Evolutionary conservation across 2,329 filamentous ascomycete genomes (phyloP).

Genomic region (Talaromyces albobiverticillius): DNA sequence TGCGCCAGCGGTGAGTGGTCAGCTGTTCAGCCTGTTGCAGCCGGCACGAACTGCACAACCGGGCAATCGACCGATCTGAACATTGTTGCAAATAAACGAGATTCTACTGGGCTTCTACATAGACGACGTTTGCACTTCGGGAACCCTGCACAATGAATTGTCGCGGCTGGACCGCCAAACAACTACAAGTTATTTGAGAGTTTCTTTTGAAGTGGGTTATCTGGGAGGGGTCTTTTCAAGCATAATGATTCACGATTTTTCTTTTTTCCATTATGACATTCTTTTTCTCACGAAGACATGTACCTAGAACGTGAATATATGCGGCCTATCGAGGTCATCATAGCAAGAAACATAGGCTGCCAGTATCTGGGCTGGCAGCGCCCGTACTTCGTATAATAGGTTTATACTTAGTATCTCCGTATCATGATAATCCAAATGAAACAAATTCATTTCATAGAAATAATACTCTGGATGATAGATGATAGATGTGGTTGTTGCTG

Average conservation of each 20-base stretch:
- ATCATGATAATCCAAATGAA: too few relatives aligned
- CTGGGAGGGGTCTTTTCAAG: too few relatives aligned
- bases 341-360: neutral
- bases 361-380: too few relatives aligned
- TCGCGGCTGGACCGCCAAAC: neutral
- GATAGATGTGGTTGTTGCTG: neutral
- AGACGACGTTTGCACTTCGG: slow-evolving; percentile 8
- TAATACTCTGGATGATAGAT: too few relatives aligned
- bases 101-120: slow-evolving; percentile 16
- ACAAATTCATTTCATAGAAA: too few relatives aligned
- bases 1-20: slow-evolving; percentile 61
- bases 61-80: slow-evolving; percentile 31
- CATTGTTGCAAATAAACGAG: slow-evolving; percentile 17
- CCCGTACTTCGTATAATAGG: too few relatives aligned
- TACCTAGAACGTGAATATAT: neutral
- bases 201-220: too few relatives aligned
- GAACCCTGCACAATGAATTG: neutral
- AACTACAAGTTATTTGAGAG: neutral
- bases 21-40: slow-evolving; percentile 47
- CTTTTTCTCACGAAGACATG: neutral
- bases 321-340: neutral
- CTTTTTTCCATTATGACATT: neutral
- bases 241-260: neutral
- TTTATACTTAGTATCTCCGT: too few relatives aligned
- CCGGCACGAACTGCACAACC: slow-evolving; percentile 52